Percentiles rank a stretch among this genome's conserved stretches.
These are phyloP conservation scores for Beauveria scarabaeidicola DNA, from an alignment of 2,329 filamentous ascomycete species.

Conservation along the genomic window DNA sequence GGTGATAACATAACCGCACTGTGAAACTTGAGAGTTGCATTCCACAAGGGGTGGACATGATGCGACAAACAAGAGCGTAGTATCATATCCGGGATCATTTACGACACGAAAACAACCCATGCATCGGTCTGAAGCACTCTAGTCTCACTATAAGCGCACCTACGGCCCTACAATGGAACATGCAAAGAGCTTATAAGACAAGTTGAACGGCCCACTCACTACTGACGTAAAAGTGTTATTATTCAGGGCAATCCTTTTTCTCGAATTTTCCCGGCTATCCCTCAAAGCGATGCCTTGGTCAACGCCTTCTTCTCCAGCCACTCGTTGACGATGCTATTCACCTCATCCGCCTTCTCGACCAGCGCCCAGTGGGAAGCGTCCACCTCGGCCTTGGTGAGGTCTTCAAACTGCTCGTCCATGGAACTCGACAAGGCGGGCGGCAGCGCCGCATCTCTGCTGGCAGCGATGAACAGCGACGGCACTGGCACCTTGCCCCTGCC, in stretches of 20 bases:
- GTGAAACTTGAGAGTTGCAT: background rate
- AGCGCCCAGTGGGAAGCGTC: slow-evolving; percentile 74
- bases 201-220: no score
- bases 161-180: background rate
- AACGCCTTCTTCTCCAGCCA: slow-evolving; percentile 49
- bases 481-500: slow-evolving; percentile 36
- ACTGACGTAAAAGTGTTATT: no score
- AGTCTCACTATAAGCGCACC: background rate
- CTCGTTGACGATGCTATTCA: slow-evolving; percentile 58
- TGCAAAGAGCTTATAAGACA: background rate
- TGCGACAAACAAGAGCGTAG: background rate
- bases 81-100: background rate
- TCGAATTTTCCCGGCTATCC: no score
- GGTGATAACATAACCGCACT: background rate
- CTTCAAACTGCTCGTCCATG: slow-evolving; percentile 61
- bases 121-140: background rate
- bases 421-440: slow-evolving; percentile 59
- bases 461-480: slow-evolving; percentile 68
- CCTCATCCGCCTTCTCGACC: slow-evolving; percentile 60
- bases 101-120: no score
- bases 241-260: no score
- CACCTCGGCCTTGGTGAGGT: slow-evolving; percentile 58
- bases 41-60: background rate
- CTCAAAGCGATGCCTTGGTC: slow-evolving; percentile 22
- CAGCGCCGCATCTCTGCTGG: slow-evolving; percentile 62